Base-by-base conservation (phyloP, 331 rosid species). In the Cydonia oblonga region DNA sequence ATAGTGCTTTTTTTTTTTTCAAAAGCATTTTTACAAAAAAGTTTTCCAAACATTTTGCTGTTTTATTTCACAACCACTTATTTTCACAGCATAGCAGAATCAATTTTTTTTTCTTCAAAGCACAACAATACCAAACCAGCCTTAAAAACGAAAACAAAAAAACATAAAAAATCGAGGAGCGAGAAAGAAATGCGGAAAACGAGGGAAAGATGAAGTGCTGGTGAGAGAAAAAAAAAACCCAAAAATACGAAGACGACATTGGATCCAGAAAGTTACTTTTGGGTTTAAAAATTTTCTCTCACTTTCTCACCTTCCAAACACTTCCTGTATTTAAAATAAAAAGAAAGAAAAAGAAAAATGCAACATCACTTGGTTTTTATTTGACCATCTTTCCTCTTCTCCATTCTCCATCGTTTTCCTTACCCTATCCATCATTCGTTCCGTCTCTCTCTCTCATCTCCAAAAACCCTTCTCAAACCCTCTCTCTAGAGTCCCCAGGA, bases 221-320 rank as follows among this genome's bases (percentile, higher is more conserved):
- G 69, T 74, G 72, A 59, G 62, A 33, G 63, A 14, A 9, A 15
- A 7, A 15, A 29, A 49, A 33, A 49, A 33, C 14, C 19, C 73
- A 64, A 70, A 32, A 23, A 77, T 33, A 22, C 12, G 46, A 59
- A 56, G 58, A 35, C 42, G 3, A 35, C 42, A 35, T 9, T 35
- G 42, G 42, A 35, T 33, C 38, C 38, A 33, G 38, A 33, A 33
- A 33, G 38, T 33, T 33, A 33, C 38, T 33, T 7, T 33, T 7
- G 38, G 38, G 38, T 33, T 33, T 33, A 33, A 33, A 33, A 57
- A 15, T 14, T 67, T 15, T 42, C 29, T 61, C 12, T 52, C 32
- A 74, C 87, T 84, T 86, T 81, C 91, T 86, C 83, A 75, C 75
- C 81, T 68, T 81, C 88, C 90, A 76, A 81, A 70, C 88, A 75